Evolutionary conservation across 176 grass and related monocot species (phyloP), one percentile per base, ranked within the genome.

Genomic region (Bolboschoenus planiculmis): DNA sequence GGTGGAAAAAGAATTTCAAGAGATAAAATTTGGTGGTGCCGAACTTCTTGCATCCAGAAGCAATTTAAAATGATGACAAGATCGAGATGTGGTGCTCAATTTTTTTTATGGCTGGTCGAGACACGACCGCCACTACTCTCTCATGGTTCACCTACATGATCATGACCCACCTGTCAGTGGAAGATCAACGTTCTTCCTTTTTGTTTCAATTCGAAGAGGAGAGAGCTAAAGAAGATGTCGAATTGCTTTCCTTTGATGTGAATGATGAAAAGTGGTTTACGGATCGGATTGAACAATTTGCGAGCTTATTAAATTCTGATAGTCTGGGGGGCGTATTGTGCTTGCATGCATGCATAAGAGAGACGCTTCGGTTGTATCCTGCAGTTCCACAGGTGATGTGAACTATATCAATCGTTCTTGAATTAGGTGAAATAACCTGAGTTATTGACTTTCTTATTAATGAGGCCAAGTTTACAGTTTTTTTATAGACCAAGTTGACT

Each of bases 111-210:
- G 94, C 94, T 8, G 94, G 94, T 27, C 82, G 91, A 4, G 94
- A 97, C 84, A 97, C 94, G 7, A 97, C 94, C 67, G 94, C 94
- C 27, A 93, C 94, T 21, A 97, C 94, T 23, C 85, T 97, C 16
- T 97, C 94, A 30, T 97, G 94, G 94, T 97, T 97, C 86, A 88
- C 89, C 56, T 93, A 93, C 89, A 97, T 93, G 94, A 81, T 87
- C 56, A 88, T 88, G 87, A 90, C 85, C 20, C 85, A 97, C 73
- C 89, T 89, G 4, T 50, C 14, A 47, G 86, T 97, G 24, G 87
- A 91, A 47, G 87, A 90, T 39, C 91, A 91, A 90, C 91, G 93
- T 11, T 87, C 85, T 8, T 36, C 60, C 73, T 91, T 91, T 90
- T 83, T 97, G 76, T 47, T 55, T 47, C 86, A 84, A 27, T 97